These are phyloP conservation scores for Sugiyamaella floridensis DNA, from an alignment of 805 yeast genomes.

Conservation along the genomic window DNA sequence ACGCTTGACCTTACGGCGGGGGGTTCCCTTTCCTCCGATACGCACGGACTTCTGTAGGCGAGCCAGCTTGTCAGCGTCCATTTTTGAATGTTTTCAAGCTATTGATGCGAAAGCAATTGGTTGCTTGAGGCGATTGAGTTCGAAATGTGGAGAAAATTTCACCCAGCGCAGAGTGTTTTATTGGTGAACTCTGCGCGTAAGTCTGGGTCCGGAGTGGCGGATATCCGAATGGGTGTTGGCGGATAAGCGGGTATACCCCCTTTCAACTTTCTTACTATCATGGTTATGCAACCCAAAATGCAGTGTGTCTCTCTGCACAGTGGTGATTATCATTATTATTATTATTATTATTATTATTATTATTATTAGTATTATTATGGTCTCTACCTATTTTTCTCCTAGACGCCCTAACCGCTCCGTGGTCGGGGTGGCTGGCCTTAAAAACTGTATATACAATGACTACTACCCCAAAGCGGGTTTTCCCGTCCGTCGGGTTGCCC, in stretches of 20 bases:
- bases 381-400: no score
- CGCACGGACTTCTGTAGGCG: constrained; percentile 76
- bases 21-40: constrained; percentile 62
- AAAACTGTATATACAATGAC: no score
- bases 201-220: neutral
- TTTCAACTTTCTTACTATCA: no score
- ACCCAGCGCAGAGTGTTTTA: neutral
- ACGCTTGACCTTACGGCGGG: constrained; percentile 91
- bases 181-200: neutral
- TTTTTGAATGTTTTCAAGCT: constrained; percentile 8
- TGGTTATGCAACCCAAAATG: no score
- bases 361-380: no score
- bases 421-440: no score
- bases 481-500: no score
- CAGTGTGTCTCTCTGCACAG: no score
- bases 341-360: no score
- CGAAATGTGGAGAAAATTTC: constrained; percentile 2
- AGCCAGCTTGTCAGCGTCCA: constrained; percentile 88
- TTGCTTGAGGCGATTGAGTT: neutral
- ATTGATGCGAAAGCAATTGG: neutral
- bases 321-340: no score
- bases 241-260: neutral
- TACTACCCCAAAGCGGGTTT: no score
- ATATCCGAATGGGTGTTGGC: neutral
- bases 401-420: no score